Base-by-base conservation (phyloP, 164 flowering plant species). In the Sedum album region DNA sequence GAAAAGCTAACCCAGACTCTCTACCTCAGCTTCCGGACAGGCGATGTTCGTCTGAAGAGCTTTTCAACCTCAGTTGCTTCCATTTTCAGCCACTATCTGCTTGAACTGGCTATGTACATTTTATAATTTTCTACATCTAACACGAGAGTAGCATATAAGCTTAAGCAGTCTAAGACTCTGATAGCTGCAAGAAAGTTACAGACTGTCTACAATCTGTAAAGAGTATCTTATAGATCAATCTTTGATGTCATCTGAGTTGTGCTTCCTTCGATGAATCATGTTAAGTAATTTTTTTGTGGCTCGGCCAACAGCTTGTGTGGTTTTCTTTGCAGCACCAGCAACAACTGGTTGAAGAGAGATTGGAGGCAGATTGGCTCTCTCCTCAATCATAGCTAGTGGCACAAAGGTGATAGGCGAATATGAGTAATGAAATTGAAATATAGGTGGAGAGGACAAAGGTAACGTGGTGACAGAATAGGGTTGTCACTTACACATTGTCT, bases 241-340 rank as follows among this genome's bases (percentile, higher is more conserved):
- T 11, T 57, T 33, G 15, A 13, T 5, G 31, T 55, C 62, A 28
- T 57, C 62, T 41, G 87, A 72, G 70, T 71, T 76, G 31, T 51
- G 61, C 65, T 84, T 93, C 39, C 82, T 78, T 66, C 87, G 64
- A 63, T 86, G 79, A 21, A 92, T 83, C 42, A 88, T 72, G 69
- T 83, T 85, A 79, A 93, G 76, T 38, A 93, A 46, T 49, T 70
- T 78, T 77, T 75, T 86, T 28, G 86, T 85, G 41, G 93, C 98
- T 72, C 74, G 78, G 51, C 91, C 90, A 69, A 93, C 91, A 10
- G 88, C 96, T 68, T 48, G 82, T 61, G 95, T 84, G 44, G 98
- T 90, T 78, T 90, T 93, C 80, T 77, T 85, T 31, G 98, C 96
- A 49, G 96, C 93, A 62, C 98, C 96, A 11, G 78, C 79, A 65